Percentiles rank a stretch among this genome's conserved stretches.
Conservation (phyloP, 2,329 filamentous ascomycete genomes). For the Ceratocystis ficicola region DNA sequence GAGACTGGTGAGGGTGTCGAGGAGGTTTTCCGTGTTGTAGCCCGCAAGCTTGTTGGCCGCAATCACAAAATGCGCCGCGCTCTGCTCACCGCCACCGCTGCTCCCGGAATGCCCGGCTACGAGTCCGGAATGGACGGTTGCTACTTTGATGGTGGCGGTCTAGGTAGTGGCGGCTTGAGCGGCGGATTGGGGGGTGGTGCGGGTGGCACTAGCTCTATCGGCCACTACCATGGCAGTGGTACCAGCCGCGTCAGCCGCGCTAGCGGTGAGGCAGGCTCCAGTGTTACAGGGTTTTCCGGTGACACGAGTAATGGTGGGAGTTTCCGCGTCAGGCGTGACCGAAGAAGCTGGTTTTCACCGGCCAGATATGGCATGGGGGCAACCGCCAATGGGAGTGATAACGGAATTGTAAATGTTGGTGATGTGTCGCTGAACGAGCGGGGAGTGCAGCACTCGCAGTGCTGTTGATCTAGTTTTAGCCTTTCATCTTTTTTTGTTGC, state of each 20-base stretch:
- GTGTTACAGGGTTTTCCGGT: slow-evolving; percentile 25
- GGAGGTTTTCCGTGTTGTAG: slow-evolving; percentile 72
- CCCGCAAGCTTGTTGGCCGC: slow-evolving; percentile 51
- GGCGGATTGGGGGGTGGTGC: too few species aligned
- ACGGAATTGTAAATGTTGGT: slow-evolving; percentile 39
- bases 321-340: slow-evolving; percentile 46
- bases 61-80: slow-evolving; percentile 51
- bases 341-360: slow-evolving; percentile 48
- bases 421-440: slow-evolving; percentile 29
- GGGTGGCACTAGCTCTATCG: slow-evolving; percentile 25
- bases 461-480: slow-evolving; percentile 24
- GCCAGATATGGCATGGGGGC: too few species aligned
- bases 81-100: slow-evolving; percentile 42
- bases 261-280: slow-evolving; percentile 38
- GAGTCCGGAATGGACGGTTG: slow-evolving; percentile 35
- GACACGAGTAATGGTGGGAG: slow-evolving; percentile 30
- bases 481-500: neutral
- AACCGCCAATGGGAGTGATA: slow-evolving; percentile 32
- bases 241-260: slow-evolving; percentile 36
- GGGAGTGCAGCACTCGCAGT: slow-evolving; percentile 21
- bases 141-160: slow-evolving; percentile 41
- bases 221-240: neutral
- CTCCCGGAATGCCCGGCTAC: slow-evolving; percentile 38
- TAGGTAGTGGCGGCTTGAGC: too few species aligned
- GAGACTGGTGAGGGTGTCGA: slow-evolving; percentile 93